A percentile compares a stretch with the other conserved stretches of the same genome.
phyloP scores from a whole-genome alignment of 1,284 basidiomycete species.

The Microbotryum lychnidis-dioicae region DNA sequence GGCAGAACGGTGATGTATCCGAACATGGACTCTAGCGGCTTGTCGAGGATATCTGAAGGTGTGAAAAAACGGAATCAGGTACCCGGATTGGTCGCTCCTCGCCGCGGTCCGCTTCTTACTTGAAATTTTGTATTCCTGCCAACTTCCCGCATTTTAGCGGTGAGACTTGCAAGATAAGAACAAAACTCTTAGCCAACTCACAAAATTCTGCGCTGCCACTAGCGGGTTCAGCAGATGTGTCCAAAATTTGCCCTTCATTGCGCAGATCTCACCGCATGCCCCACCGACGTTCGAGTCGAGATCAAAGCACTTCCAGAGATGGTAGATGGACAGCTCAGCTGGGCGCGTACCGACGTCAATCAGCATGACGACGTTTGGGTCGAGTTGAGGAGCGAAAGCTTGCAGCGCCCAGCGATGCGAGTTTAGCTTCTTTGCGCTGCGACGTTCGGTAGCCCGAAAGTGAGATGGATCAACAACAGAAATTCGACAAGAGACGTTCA shows the following conservation, averaged over 20 bases:
- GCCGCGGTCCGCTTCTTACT: constrained; percentile 33
- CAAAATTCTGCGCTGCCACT: constrained; percentile 78
- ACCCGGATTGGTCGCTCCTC: background rate
- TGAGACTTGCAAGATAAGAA: background rate
- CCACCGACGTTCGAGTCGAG: constrained; percentile 62
- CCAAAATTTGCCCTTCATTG: constrained; percentile 85
- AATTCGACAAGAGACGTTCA: background rate
- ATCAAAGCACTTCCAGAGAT: constrained; percentile 71
- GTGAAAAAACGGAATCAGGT: background rate
- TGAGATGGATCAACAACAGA: background rate
- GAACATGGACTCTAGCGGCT: constrained; percentile 83
- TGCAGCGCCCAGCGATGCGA: constrained; percentile 43
- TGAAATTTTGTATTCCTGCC: constrained; percentile 48
- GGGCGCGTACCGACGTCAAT: constrained; percentile 93
- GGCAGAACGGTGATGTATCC: constrained; percentile 64
- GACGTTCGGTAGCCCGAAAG: too few relatives aligned
- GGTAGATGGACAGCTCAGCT: constrained; percentile 79
- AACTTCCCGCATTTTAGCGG: background rate
- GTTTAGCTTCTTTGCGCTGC: constrained; percentile 26
- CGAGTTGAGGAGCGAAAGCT: constrained; percentile 41
- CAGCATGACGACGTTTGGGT: constrained; percentile 73
- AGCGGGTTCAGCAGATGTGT: constrained; percentile 60
- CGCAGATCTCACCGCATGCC: constrained; percentile 89
- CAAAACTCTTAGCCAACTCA: background rate
- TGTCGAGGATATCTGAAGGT: constrained; percentile 67